Conservation (phyloP, 192 early-diverging fungal genomes). For the Backusella circina region DNA sequence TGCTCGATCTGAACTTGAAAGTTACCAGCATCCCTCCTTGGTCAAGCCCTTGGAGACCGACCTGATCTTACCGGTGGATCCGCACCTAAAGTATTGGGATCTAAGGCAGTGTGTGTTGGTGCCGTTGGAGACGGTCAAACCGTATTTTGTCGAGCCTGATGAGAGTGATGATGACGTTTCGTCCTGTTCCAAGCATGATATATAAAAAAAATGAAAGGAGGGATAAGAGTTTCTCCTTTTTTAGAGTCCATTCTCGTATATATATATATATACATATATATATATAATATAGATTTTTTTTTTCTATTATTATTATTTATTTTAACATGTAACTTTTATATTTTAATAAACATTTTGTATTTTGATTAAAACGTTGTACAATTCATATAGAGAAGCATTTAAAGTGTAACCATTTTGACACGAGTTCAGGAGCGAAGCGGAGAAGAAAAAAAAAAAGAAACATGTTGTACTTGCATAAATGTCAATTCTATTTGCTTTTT, state of each 20-base stretch:
- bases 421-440: neutral
- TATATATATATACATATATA: neutral
- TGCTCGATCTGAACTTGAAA: neutral
- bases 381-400: neutral
- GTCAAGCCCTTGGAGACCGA: neutral
- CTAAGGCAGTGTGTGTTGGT: neutral
- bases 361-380: no score
- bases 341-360: no score
- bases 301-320: no score
- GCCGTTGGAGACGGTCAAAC: neutral
- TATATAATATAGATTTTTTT: neutral
- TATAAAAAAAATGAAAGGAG: neutral
- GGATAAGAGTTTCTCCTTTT: no score
- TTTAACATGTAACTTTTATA: no score
- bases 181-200: neutral
- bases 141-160: neutral
- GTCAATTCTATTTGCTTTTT: neutral
- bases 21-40: constrained; percentile 1
- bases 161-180: neutral
- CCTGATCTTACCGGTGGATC: neutral
- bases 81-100: neutral
- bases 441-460: neutral
- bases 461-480: neutral
- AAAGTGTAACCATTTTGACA: neutral
- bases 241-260: neutral